phyloP scores from a whole-genome alignment of 352 stramenopile genomes.

The Pythium biforme region DNA sequence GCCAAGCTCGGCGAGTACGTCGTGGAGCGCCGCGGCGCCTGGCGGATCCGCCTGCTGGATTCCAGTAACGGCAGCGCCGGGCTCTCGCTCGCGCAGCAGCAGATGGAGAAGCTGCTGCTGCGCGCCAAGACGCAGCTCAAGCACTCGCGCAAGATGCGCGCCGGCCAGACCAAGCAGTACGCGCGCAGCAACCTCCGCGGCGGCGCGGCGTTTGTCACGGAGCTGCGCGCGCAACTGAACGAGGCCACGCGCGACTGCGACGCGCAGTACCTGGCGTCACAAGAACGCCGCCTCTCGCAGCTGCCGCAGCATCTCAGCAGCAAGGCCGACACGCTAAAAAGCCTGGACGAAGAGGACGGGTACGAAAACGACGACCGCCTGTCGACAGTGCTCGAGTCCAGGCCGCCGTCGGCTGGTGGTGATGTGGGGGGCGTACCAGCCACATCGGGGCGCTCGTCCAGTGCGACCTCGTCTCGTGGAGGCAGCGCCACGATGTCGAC shows the following conservation, averaged over 20 bases:
- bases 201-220: slow-evolving; percentile 46
- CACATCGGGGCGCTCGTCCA: neutral
- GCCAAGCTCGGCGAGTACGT: slow-evolving; percentile 50
- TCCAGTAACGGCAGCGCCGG: slow-evolving; percentile 63
- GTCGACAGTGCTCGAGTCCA: slow-evolving; percentile 26
- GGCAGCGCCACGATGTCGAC: slow-evolving; percentile 5
- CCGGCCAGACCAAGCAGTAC: slow-evolving; percentile 51
- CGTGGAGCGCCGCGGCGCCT: slow-evolving; percentile 63
- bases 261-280: slow-evolving; percentile 36
- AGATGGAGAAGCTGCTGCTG: slow-evolving; percentile 77
- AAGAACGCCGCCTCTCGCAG: slow-evolving; percentile 39
- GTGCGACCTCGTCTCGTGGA: slow-evolving; percentile 7
- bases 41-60: slow-evolving; percentile 67
- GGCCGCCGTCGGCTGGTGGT: neutral
- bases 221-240: slow-evolving; percentile 51
- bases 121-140: slow-evolving; percentile 76
- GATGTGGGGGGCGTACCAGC: too few relatives aligned
- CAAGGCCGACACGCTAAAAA: slow-evolving; percentile 30
- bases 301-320: slow-evolving; percentile 44
- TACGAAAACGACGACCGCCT: neutral
- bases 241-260: slow-evolving; percentile 49
- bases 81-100: slow-evolving; percentile 69
- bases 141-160: slow-evolving; percentile 68
- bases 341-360: neutral
- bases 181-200: slow-evolving; percentile 40